Evolutionary conservation across 768 basidiomycete genomes (phyloP).

Genomic region (Pleurotus citrinopileatus): DNA sequence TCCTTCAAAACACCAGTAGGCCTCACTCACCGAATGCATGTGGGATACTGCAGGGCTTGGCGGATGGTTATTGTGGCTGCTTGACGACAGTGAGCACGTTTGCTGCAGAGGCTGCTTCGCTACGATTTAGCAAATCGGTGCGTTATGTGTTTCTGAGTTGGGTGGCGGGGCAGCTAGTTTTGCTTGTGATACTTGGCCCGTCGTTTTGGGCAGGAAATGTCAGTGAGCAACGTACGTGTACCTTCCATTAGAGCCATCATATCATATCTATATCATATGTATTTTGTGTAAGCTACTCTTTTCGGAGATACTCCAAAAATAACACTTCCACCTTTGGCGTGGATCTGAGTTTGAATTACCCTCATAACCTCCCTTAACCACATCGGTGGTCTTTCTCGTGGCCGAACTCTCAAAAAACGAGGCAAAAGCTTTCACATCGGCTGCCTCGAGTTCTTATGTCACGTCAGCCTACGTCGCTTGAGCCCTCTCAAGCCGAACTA

Average conservation of each 20-base stretch:
- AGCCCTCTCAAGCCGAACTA: constrained; percentile 47
- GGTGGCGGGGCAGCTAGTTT: constrained; percentile 61
- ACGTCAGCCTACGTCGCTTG: constrained; percentile 31
- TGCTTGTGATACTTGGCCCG: constrained; percentile 73
- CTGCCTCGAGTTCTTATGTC: constrained; percentile 26
- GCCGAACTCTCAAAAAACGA: constrained; percentile 20
- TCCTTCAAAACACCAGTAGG: constrained; percentile 55
- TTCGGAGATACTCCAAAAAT: too few relatives aligned
- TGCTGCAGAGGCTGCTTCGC: constrained; percentile 67
- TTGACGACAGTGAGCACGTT: constrained; percentile 95
- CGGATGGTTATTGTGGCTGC: constrained; percentile 94
- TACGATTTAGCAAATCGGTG: constrained; percentile 56
- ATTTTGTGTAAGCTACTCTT: not conserved
- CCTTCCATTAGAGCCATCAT: constrained; percentile 24
- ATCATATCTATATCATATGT: too few relatives aligned
- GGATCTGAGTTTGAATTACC: constrained; percentile 13
- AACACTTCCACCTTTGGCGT: not conserved
- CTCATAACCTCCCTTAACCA: not conserved
- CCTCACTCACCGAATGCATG: constrained; percentile 56
- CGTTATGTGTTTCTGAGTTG: constrained; percentile 72
- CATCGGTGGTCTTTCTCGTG: not conserved
- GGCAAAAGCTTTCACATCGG: constrained; percentile 16
- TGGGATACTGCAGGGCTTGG: constrained; percentile 73
- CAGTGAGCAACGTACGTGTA: constrained; percentile 48
- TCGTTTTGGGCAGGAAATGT: constrained; percentile 48